Percentiles rank a stretch among this genome's conserved stretches.
These are phyloP conservation scores for Terana coerulea DNA, from an alignment of 768 basidiomycete species.

Conservation along the genomic window DNA sequence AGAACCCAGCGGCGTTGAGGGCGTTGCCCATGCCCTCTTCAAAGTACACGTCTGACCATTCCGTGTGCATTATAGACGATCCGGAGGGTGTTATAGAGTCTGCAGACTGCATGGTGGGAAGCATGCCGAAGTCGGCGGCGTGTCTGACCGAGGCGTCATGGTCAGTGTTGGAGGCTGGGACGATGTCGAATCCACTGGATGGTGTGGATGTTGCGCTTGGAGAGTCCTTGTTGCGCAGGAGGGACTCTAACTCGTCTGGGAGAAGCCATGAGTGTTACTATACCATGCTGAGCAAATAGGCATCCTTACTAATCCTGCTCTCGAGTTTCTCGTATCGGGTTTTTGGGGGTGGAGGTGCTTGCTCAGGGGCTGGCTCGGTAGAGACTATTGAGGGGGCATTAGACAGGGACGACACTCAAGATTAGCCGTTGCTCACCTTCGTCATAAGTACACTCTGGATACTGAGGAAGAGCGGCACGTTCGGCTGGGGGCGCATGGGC, in stretches of 20 bases:
- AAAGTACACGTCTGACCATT: neutral
- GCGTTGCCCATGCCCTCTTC: neutral
- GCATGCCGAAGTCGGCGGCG: neutral
- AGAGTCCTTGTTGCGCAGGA: conserved; percentile 54
- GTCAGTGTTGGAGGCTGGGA: neutral
- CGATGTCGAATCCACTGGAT: neutral
- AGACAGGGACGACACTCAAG: neutral
- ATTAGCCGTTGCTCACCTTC: conserved; percentile 41
- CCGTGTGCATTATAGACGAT: neutral
- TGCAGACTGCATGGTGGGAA: neutral
- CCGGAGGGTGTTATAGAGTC: neutral
- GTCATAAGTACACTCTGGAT: conserved; percentile 73
- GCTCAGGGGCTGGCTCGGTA: conserved; percentile 30
- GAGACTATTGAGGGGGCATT: conserved; percentile 31
- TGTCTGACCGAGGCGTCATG: neutral
- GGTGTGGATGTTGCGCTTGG: neutral
- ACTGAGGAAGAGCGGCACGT: conserved; percentile 41
- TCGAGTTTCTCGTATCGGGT: conserved; percentile 63
- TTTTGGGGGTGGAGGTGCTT: conserved; percentile 47
- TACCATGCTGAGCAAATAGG: conserved; percentile 1
- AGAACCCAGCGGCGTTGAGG: neutral
- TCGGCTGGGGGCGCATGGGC: conserved; percentile 56
- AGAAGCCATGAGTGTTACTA: neutral
- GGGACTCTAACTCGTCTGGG: conserved; percentile 62
- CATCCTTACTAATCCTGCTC: conserved; percentile 57